These are phyloP conservation scores for Tetrahymena thermophila DNA, from an alignment of 73 alveolate species.

Conservation along the genomic window DNA sequence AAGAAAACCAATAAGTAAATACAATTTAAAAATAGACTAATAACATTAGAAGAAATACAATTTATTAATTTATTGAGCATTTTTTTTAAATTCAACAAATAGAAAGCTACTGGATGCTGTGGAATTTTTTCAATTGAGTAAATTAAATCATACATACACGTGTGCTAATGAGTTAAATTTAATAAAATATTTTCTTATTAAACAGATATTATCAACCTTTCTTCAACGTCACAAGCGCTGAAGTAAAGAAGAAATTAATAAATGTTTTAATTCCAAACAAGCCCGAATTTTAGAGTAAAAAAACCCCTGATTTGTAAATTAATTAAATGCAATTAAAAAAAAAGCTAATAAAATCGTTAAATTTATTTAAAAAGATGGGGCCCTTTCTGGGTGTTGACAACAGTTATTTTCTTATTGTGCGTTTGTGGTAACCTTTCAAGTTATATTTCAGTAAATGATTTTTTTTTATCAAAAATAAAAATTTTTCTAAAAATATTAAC, in stretches of 20 bases:
- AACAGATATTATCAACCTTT: not conserved
- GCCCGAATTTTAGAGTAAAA: not conserved
- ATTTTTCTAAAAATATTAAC: not conserved
- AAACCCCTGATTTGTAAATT: not conserved
- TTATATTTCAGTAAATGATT: constrained; percentile 10
- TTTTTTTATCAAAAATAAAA: not conserved
- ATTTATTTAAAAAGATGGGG: constrained; percentile 31
- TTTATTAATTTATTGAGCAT: not conserved
- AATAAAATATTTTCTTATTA: not conserved
- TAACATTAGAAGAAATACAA: not conserved
- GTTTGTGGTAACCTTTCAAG: constrained; percentile 66
- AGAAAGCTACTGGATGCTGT: not conserved
- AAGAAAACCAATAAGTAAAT: not conserved
- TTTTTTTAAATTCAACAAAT: not conserved
- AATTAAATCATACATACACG: not conserved
- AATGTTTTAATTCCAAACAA: not conserved
- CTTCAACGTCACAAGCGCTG: not conserved
- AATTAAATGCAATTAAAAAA: too few relatives aligned
- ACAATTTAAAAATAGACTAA: not conserved
- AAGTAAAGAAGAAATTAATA: not conserved
- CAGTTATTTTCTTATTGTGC: constrained; percentile 54
- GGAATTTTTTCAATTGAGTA: not conserved
- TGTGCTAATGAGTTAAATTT: not conserved
- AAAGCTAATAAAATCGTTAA: not conserved
- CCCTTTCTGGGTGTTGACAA: constrained; percentile 70